phyloP scores from a whole-genome alignment of 306 rosid genomes.

The Styphnolobium japonicum region DNA sequence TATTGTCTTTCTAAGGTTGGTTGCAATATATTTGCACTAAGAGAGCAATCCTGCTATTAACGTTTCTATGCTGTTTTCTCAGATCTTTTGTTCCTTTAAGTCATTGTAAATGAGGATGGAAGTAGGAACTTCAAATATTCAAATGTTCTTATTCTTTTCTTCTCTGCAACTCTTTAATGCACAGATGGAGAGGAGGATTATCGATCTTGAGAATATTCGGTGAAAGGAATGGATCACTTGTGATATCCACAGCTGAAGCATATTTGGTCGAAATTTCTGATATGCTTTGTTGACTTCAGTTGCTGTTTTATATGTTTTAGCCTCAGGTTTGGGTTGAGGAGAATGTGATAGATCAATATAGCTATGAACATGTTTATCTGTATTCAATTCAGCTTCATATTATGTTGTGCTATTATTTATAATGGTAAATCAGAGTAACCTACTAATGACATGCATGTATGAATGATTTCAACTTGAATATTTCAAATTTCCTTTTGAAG shows the following conservation, averaged over 20 bases:
- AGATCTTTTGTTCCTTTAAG: neutral
- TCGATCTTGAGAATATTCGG: neutral
- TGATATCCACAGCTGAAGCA: too few species aligned
- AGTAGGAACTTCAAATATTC: neutral
- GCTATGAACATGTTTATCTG: neutral
- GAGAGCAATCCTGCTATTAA: neutral
- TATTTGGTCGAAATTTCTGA: too few species aligned
- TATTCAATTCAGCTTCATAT: neutral
- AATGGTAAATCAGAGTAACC: too few species aligned
- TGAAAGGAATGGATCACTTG: neutral
- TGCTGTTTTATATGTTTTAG: neutral
- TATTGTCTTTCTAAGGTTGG: neutral
- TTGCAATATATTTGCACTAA: neutral
- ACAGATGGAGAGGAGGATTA: constrained; percentile 12
- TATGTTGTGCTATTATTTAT: neutral
- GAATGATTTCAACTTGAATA: neutral
- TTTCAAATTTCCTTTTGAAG: neutral
- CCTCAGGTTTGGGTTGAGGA: neutral
- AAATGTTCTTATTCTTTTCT: neutral
- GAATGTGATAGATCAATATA: neutral
- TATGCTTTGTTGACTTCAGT: constrained; percentile 1
- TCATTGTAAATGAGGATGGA: neutral
- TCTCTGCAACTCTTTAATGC: neutral
- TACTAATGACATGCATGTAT: neutral
- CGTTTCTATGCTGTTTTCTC: neutral